Percentiles rank a stretch among this genome's conserved stretches.
Conservation (phyloP, 208 protist genomes). For the Endotrypanum monterogeii region DNA sequence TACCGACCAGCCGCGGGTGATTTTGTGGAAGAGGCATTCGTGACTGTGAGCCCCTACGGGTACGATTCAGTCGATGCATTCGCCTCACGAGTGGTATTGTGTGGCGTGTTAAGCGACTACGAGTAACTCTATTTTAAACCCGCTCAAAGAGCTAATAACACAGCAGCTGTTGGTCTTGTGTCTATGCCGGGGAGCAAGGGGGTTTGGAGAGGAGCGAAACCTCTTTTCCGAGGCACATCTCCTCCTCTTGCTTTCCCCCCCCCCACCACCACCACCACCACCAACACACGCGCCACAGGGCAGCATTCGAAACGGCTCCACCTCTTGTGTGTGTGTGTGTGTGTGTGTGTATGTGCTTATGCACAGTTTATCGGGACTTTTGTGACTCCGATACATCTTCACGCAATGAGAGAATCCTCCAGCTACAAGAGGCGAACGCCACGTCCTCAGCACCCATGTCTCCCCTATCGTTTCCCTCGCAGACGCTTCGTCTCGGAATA, state of each 20-base stretch:
- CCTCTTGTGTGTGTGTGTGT: not conserved
- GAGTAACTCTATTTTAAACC: constrained; percentile 6
- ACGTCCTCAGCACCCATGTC: not conserved
- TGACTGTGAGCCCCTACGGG: not conserved
- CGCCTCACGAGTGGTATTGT: not conserved
- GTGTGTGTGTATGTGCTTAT: too few relatives aligned
- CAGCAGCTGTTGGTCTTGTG: not conserved
- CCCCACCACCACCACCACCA: too few relatives aligned
- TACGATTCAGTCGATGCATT: not conserved
- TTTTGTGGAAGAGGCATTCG: not conserved
- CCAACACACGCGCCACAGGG: not conserved
- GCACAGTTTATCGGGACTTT: not conserved
- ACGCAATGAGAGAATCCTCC: not conserved
- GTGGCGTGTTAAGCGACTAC: not conserved
- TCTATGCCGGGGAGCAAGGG: not conserved
- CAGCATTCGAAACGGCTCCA: not conserved
- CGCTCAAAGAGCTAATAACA: too few relatives aligned
- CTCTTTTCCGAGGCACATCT: not conserved
- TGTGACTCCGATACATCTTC: not conserved
- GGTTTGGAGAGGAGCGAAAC: not conserved
- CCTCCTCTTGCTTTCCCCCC: not conserved
- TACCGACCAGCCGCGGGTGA: not conserved
- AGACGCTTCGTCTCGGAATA: not conserved
- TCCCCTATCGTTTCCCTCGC: not conserved
- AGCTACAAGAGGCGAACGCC: not conserved